A percentile compares a stretch with the other conserved stretches of the same genome.
These are phyloP conservation scores for Umbelopsis isabellina DNA, from an alignment of 192 early-diverging fungal genomes.

Conservation along the genomic window DNA sequence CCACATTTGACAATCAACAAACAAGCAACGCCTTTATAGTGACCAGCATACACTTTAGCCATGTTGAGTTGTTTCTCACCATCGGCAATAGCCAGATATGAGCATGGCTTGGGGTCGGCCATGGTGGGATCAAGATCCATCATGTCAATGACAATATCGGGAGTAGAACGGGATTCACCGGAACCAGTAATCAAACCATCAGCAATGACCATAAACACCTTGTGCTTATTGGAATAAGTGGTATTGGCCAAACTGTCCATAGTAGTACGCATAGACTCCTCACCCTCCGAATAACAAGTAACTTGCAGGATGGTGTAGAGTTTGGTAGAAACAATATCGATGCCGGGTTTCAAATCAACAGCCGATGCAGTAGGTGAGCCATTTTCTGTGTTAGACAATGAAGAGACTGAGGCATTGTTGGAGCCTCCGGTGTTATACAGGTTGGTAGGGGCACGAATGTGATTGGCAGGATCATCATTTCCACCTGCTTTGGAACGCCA, in stretches of 20 bases:
- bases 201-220: slow-evolving; percentile 85
- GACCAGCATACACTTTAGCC: slow-evolving; percentile 81
- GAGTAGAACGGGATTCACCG: slow-evolving; percentile 73
- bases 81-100: slow-evolving; percentile 79
- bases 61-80: slow-evolving; percentile 84
- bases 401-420: neutral
- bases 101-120: slow-evolving; percentile 74
- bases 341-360: slow-evolving; percentile 26
- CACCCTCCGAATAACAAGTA: slow-evolving; percentile 93
- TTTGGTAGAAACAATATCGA: slow-evolving; percentile 51
- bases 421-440: slow-evolving; percentile 1
- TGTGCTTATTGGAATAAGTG: slow-evolving; percentile 84
- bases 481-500: slow-evolving; percentile 47
- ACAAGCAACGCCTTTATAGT: slow-evolving; percentile 72
- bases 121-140: slow-evolving; percentile 66
- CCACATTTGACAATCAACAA: slow-evolving; percentile 78
- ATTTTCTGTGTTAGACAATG: slow-evolving; percentile 14
- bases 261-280: slow-evolving; percentile 77
- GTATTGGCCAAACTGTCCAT: slow-evolving; percentile 83
- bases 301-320: slow-evolving; percentile 79
- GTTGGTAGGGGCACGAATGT: slow-evolving; percentile 39
- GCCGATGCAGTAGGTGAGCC: slow-evolving; percentile 20
- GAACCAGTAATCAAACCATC: slow-evolving; percentile 91
- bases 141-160: slow-evolving; percentile 82
- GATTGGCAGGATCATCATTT: slow-evolving; percentile 37